These are phyloP conservation scores for Pichia norvegensis DNA, from an alignment of 1,139 yeast species.

Conservation along the genomic window DNA sequence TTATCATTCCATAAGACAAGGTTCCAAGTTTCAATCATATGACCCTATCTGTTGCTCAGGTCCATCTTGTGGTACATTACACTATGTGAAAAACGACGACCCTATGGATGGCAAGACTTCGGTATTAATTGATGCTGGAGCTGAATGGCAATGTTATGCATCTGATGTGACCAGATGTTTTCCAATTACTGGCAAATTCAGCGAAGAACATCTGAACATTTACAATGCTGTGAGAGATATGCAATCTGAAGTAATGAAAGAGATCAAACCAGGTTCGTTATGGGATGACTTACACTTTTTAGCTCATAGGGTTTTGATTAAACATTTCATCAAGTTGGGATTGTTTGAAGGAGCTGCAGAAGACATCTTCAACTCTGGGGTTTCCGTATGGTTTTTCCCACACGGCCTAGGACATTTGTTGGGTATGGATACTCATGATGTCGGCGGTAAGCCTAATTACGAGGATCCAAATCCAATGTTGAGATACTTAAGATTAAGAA, in stretches of 20 bases:
- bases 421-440: constrained; percentile 96
- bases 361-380: constrained; percentile 61
- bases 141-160: constrained; percentile 91
- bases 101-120: constrained; percentile 42
- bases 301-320: constrained; percentile 72
- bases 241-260: constrained; percentile 64
- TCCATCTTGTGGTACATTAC: constrained; percentile 83
- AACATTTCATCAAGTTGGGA: constrained; percentile 65
- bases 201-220: constrained; percentile 74
- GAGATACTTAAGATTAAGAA: constrained; percentile 70
- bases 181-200: constrained; percentile 88
- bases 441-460: constrained; percentile 81
- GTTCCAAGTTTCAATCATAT: constrained; percentile 79
- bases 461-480: constrained; percentile 72
- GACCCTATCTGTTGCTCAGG: constrained; percentile 97
- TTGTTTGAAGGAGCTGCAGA: constrained; percentile 63
- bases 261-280: constrained; percentile 68
- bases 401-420: constrained; percentile 92
- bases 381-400: constrained; percentile 78
- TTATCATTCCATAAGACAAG: constrained; percentile 90
- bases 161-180: constrained; percentile 92
- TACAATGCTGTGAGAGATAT: constrained; percentile 76
- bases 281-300: constrained; percentile 84
- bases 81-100: constrained; percentile 75
- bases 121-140: constrained; percentile 90